Evolutionary conservation across 2,329 filamentous ascomycete genomes (phyloP).

Genomic region (Cytospora mali): DNA sequence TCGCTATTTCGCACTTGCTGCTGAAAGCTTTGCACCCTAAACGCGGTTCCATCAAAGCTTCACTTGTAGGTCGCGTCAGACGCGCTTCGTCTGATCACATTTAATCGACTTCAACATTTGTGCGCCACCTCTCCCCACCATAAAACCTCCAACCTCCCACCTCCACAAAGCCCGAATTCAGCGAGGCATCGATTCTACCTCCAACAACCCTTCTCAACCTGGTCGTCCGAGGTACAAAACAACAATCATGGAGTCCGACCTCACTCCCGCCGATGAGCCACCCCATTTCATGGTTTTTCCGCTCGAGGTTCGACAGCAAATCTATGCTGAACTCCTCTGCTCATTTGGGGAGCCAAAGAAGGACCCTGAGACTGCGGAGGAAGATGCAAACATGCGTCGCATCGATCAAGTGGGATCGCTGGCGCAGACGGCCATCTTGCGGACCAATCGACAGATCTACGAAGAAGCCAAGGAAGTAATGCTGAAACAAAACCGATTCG

Average conservation of each 20-base stretch:
- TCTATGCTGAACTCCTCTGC: conserved; percentile 20
- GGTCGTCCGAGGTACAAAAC: background rate
- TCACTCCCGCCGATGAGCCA: background rate
- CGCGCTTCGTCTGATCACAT: too few species aligned
- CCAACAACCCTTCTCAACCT: background rate
- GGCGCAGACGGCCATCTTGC: conserved; percentile 13
- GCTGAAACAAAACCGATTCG: conserved; percentile 16
- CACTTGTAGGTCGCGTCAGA: too few species aligned
- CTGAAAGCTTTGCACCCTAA: too few species aligned
- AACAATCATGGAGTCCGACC: background rate
- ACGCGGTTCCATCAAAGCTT: too few species aligned
- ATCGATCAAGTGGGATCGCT: too few species aligned
- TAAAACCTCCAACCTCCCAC: too few species aligned
- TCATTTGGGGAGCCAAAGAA: too few species aligned
- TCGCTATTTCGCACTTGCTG: too few species aligned
- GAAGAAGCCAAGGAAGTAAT: conserved; percentile 16
- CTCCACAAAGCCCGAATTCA: too few species aligned
- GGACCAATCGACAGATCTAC: conserved; percentile 16
- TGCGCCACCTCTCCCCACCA: too few species aligned
- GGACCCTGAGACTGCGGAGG: background rate
- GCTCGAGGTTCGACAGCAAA: conserved; percentile 5
- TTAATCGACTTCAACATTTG: too few species aligned
- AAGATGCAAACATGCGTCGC: background rate
- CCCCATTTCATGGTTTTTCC: conserved; percentile 14
- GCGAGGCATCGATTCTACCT: too few species aligned